These are phyloP conservation scores for Cyberlindnera bimundalis DNA, from an alignment of 805 yeast genomes.

Conservation along the genomic window DNA sequence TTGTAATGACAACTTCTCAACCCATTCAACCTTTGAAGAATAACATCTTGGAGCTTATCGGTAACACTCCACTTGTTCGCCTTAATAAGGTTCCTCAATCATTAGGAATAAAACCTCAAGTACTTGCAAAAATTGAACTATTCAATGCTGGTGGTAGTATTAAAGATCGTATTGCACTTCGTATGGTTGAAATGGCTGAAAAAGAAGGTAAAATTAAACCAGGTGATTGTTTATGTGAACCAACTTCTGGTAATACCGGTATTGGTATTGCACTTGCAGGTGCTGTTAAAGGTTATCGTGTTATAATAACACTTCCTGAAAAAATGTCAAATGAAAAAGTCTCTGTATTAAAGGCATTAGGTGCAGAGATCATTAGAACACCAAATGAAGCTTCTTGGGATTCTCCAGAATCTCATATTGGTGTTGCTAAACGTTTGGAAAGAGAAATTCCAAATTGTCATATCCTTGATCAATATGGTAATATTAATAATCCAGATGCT, in stretches of 20 bases:
- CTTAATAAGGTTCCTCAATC: constrained; percentile 75
- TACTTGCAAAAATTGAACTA: constrained; percentile 72
- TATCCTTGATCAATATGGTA: constrained; percentile 79
- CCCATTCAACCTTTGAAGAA: constrained; percentile 10
- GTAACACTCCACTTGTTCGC: constrained; percentile 78
- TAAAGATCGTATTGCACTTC: constrained; percentile 82
- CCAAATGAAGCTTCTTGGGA: constrained; percentile 95
- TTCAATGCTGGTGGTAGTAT: constrained; percentile 91
- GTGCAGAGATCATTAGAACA: constrained; percentile 88
- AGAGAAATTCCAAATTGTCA: constrained; percentile 83
- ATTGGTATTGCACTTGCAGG: constrained; percentile 85
- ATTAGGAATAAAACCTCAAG: constrained; percentile 66
- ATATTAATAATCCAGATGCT: constrained; percentile 76
- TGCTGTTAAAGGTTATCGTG: constrained; percentile 82
- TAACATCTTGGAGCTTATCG: constrained; percentile 66
- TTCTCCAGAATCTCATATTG: constrained; percentile 86
- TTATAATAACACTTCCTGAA: constrained; percentile 85
- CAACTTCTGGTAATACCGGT: constrained; percentile 90
- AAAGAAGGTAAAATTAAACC: constrained; percentile 73
- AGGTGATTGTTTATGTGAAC: constrained; percentile 87
- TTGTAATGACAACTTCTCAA: constrained; percentile 2
- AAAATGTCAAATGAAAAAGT: constrained; percentile 92
- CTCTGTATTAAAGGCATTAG: constrained; percentile 80
- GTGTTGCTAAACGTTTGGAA: constrained; percentile 78
- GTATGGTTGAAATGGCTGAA: constrained; percentile 87